Conservation (phyloP, 176 grass and related monocot genomes). For the Bromus sterilis region DNA sequence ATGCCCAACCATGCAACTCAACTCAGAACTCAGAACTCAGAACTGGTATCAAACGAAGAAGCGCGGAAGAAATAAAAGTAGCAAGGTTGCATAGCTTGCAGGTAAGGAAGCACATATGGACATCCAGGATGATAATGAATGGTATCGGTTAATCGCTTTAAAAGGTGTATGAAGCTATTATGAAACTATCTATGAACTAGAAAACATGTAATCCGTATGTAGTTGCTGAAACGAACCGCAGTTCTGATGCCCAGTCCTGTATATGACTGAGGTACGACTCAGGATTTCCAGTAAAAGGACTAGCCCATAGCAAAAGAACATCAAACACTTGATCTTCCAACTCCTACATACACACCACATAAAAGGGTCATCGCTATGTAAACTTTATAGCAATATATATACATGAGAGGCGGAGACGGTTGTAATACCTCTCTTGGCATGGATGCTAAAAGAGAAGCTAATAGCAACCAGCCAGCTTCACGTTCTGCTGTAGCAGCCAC, state of each 20-base stretch:
- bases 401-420: conserved; percentile 11
- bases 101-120: neutral
- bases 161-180: neutral
- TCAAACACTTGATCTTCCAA: conserved; percentile 98
- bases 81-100: neutral
- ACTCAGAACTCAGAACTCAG: neutral
- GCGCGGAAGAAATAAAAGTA: neutral
- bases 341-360: conserved; percentile 52
- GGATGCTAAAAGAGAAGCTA: conserved; percentile 86
- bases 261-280: conserved; percentile 70
- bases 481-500: conserved; percentile 63
- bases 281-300: conserved; percentile 81
- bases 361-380: conserved; percentile 9
- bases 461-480: conserved; percentile 92
- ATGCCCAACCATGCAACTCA: neutral
- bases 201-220: conserved; percentile 3
- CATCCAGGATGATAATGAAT: neutral
- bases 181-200: neutral
- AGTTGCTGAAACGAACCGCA: conserved; percentile 46
- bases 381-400: neutral
- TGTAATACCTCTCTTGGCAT: conserved; percentile 93
- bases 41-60: neutral
- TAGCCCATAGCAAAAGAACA: conserved; percentile 95
- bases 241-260: conserved; percentile 79
- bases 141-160: neutral